Evolutionary conservation across 306 rosid species (phyloP), one percentile per base, ranked within the genome.

Genomic region (Sphenostylis stenocarpa): DNA sequence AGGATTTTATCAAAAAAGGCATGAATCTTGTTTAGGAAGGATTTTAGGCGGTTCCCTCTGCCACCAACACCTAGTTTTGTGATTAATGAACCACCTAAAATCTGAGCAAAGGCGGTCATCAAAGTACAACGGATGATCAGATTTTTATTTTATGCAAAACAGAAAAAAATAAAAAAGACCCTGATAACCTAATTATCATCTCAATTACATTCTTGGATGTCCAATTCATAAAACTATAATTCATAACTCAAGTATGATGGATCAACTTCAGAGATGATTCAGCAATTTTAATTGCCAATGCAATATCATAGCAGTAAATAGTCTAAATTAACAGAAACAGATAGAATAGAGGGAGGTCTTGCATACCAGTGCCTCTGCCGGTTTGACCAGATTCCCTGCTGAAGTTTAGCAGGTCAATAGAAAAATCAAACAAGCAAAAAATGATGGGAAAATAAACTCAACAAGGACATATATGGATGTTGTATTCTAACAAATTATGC

Each of bases 371-470:
- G 76, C 82, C 84, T 29, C 82, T 78, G 16, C 80, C 88, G 17
- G 81, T 69, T 81, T 85, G 85, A 53, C 81, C 88, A 24, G 84
- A 71, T 69, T 70, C 82, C 86, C 86, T 85, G 88, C 61, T 56
- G 61, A 67, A 64, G 68, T 62, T 36, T 16, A 47, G n/a, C 28
- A 73, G 41, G 67, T 77, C 73, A 66, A 36, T 24, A 73, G 68
- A 77, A 28, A n/a, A 44, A 73, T 68, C 78, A 55, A 51, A 38
- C 52, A 39, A 84, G 47, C 20, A 24, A 38, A 77, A 66, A n/a
- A 28, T 28, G 10, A 51, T n/a, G 29, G 23, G 6, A 9, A 17
- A 2, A 44, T 47, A 55, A 39, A 52, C 24, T 7, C 4, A 20
- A 74, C 13, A 19, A 45, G 44, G 38, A 52, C 56, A 13, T 23